Evolutionary conservation across 202 grass and related monocot genomes (phyloP), one percentile per base, ranked within the genome.

Genomic region (Dendrocalamus latiflorus): DNA sequence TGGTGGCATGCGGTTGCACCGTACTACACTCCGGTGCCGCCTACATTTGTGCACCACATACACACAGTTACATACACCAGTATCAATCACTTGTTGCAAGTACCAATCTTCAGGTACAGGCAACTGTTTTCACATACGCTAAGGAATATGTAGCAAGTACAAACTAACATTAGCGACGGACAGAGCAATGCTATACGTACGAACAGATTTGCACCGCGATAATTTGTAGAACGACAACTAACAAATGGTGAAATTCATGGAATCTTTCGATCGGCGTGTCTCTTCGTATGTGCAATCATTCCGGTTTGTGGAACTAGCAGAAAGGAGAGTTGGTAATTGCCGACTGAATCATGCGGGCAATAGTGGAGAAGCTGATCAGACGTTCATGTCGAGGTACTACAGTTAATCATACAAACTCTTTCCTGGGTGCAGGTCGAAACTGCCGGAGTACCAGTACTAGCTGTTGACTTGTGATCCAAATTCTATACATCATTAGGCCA

Each of bases 1-100:
- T 80, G 89, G 84, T 85, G 75, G n/a, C 66, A 44, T 88, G 68
- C 13, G 7, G 54, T 22, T 76, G 85, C 71, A 17, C 48, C 36
- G 38, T 30, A 56, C 70, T 21, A 44, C 81, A 65, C 44, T 10
- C 25, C 18, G 68, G 30, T 51, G 33, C 59, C 47, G 11, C 21
- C 13, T 20, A 55, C 33, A 9, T 75, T 41, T 65, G 45, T 45
- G 26, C 63, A 66, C n/a, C 58, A 4, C 30, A 50, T 39, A 11
- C 49, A n/a, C 9, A 6, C 63, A 41, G 6, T 8, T n/a, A 17
- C 51, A 55, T 21, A 20, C 16, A 0, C 49, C 49, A 51, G 16
- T 17, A 51, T 51, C 20, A 8, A 55, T 55, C 74, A 33, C 38
- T 24, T 77, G 75, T 51, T 67, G 62, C 77, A 67, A 25, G 33